A percentile compares a stretch with the other conserved stretches of the same genome.
Evolutionary conservation across 495 filamentous ascomycete species (phyloP).

Genomic region (Talaromyces thailandensis): DNA sequence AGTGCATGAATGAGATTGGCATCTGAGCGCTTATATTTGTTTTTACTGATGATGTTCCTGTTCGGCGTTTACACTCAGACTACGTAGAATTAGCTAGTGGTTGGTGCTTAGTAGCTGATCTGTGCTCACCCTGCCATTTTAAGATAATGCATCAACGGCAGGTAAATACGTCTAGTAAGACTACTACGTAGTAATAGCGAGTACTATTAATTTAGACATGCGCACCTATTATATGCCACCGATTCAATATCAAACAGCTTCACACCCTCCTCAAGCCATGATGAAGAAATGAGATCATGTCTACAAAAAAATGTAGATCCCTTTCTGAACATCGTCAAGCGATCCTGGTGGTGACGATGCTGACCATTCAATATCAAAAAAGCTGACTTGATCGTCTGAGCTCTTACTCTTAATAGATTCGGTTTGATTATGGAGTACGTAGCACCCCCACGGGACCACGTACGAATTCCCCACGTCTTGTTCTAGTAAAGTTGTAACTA

Average conservation of each 20-base stretch:
- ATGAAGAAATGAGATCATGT: background rate
- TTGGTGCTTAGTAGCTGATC: background rate
- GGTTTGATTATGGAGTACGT: background rate
- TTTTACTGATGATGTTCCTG: background rate
- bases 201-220: background rate
- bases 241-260: background rate
- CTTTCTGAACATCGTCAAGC: background rate
- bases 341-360: background rate
- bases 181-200: background rate
- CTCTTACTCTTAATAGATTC: background rate
- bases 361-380: background rate
- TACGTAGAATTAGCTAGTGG: background rate
- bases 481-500: background rate
- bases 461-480: background rate
- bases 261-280: background rate
- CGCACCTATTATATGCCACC: background rate
- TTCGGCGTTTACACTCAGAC: background rate
- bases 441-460: background rate
- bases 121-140: background rate
- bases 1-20: background rate
- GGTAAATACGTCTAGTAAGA: background rate
- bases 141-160: background rate
- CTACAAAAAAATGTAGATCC: background rate
- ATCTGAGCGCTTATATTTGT: background rate
- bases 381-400: background rate